Conservation (phyloP, 257 asterid species). For the Solanum paucissectum region DNA sequence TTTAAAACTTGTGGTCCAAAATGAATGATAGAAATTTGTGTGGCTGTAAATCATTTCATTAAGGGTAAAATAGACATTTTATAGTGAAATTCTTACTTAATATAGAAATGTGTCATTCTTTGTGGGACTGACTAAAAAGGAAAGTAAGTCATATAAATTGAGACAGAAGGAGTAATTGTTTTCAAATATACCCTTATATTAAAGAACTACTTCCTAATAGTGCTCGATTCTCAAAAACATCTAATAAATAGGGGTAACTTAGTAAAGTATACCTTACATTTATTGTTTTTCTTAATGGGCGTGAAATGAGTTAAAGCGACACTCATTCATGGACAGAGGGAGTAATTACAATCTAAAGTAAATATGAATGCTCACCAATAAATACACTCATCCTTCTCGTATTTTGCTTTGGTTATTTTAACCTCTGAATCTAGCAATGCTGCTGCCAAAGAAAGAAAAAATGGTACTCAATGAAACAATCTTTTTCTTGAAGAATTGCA, state of each 20-base stretch:
- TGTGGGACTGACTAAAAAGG: no score
- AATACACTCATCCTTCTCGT: conserved; percentile 31
- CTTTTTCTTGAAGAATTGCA: background rate
- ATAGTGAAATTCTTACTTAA: no score
- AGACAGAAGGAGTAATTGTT: no score
- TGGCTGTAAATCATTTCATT: no score
- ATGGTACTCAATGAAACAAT: background rate
- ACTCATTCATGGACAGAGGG: background rate
- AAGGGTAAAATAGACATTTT: no score
- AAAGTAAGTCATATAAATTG: no score
- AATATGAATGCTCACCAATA: conserved; percentile 44
- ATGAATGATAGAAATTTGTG: no score
- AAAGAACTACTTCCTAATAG: background rate
- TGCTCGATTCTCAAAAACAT: background rate
- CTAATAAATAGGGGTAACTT: background rate
- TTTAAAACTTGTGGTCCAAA: no score
- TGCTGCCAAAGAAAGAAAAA: conserved; percentile 33
- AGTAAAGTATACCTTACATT: background rate
- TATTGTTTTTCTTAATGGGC: background rate
- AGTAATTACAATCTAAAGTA: background rate
- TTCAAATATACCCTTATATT: background rate
- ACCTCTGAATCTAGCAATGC: conserved; percentile 43
- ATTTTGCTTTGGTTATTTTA: conserved; percentile 15
- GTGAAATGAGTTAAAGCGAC: background rate
- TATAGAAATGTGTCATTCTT: no score